A percentile compares a stretch with the other conserved stretches of the same genome.
Conservation (phyloP, 2,329 filamentous ascomycete genomes). For the Fusarium bactridioides region DNA sequence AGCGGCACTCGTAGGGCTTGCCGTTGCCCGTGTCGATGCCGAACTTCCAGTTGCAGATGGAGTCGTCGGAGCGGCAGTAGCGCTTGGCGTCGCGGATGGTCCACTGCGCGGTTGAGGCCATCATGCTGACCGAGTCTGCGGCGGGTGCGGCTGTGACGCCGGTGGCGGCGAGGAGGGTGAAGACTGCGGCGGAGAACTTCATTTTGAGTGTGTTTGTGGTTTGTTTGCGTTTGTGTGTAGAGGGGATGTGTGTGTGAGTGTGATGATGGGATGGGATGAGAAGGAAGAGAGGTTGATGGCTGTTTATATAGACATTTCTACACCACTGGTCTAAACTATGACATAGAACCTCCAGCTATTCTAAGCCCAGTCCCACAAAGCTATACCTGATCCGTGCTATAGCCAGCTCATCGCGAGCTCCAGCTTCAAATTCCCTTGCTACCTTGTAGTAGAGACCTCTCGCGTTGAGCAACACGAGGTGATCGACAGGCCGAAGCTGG, state of each 20-base stretch:
- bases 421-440: neutral
- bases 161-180: slow-evolving; percentile 48
- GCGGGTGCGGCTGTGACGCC: slow-evolving; percentile 48
- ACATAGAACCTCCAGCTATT: neutral
- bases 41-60: slow-evolving; percentile 55
- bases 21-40: slow-evolving; percentile 54
- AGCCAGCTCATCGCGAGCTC: neutral
- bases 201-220: slow-evolving; percentile 44
- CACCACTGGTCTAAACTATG: neutral
- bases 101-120: slow-evolving; percentile 51
- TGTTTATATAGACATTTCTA: slow-evolving; percentile 26
- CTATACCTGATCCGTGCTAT: neutral
- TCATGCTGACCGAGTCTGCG: slow-evolving; percentile 49
- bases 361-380: neutral
- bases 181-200: slow-evolving; percentile 53
- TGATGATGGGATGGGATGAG: slow-evolving; percentile 12
- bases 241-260: neutral
- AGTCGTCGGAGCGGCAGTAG: slow-evolving; percentile 50
- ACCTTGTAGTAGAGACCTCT: slow-evolving; percentile 1
- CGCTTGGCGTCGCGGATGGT: slow-evolving; percentile 52
- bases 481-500: slow-evolving; percentile 28
- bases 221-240: neutral
- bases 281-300: neutral
- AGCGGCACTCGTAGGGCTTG: slow-evolving; percentile 42
- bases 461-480: slow-evolving; percentile 33